A percentile compares a stretch with the other conserved stretches of the same genome.
These are phyloP conservation scores for Sclerotinia spermophila DNA, from an alignment of 2,329 filamentous ascomycete genomes.

Conservation along the genomic window DNA sequence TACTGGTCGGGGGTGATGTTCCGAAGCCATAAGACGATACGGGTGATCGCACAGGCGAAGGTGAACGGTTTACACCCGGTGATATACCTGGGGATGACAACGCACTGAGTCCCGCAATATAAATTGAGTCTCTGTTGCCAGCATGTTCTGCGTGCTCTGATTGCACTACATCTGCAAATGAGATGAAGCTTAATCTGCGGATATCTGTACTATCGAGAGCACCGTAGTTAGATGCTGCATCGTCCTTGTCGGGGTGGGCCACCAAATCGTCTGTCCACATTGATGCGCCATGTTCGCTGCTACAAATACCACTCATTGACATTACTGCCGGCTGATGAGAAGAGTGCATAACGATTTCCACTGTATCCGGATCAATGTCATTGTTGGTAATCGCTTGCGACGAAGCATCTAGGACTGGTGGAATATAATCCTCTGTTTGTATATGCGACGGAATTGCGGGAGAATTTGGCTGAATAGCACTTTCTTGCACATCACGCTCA, in stretches of 20 bases:
- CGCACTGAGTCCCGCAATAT: slow-evolving; percentile 64
- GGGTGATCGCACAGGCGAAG: slow-evolving; percentile 76
- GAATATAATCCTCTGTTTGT: slow-evolving; percentile 90
- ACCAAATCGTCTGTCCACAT: slow-evolving; percentile 45
- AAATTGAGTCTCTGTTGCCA: slow-evolving; percentile 65
- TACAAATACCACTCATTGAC: slow-evolving; percentile 54
- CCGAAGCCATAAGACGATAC: slow-evolving; percentile 66
- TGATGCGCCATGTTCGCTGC: slow-evolving; percentile 38
- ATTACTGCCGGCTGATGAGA: slow-evolving; percentile 76
- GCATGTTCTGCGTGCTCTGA: slow-evolving; percentile 67
- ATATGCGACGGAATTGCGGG: slow-evolving; percentile 92
- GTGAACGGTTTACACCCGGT: slow-evolving; percentile 58
- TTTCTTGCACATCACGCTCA: slow-evolving; percentile 90
- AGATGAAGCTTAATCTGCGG: slow-evolving; percentile 87
- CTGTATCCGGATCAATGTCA: slow-evolving; percentile 78
- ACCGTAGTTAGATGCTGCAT: slow-evolving; percentile 71
- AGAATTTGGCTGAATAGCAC: slow-evolving; percentile 64
- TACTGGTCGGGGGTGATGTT: slow-evolving; percentile 72
- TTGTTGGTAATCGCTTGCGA: slow-evolving; percentile 88
- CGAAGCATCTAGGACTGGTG: slow-evolving; percentile 84
- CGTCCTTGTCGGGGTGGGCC: slow-evolving; percentile 50
- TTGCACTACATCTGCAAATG: slow-evolving; percentile 93
- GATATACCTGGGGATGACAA: slow-evolving; percentile 43
- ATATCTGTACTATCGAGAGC: slow-evolving; percentile 74
- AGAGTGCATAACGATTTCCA: slow-evolving; percentile 87